A percentile compares a stretch with the other conserved stretches of the same genome.
Conservation (phyloP, 768 basidiomycete genomes). For the Lactarius tabidus region DNA sequence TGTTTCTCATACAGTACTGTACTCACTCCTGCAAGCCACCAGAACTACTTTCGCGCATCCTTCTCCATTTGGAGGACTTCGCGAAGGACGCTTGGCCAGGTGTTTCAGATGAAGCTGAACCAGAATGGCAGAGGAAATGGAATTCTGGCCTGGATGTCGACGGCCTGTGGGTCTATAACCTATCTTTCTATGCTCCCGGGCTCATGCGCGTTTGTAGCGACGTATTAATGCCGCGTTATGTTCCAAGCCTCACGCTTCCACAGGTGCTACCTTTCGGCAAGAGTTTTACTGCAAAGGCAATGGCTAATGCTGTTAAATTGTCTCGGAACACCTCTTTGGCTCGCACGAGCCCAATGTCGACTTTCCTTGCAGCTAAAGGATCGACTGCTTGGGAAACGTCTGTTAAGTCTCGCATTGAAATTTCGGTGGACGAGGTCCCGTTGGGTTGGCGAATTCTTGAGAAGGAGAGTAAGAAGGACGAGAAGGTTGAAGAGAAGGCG, state of each 20-base stretch:
- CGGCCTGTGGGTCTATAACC: conserved; percentile 49
- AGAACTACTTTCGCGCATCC: conserved; percentile 54
- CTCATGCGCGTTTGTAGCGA: conserved; percentile 34
- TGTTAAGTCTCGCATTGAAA: conserved; percentile 50
- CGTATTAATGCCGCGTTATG: conserved; percentile 39
- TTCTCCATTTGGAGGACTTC: conserved; percentile 51
- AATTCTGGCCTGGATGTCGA: conserved; percentile 47
- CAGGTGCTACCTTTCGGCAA: conserved; percentile 47
- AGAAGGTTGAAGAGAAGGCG: conserved; percentile 43
- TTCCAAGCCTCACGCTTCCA: conserved; percentile 51
- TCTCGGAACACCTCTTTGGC: conserved; percentile 56
- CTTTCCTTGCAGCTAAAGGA: conserved; percentile 65
- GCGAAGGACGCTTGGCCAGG: conserved; percentile 51
- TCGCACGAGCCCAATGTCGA: conserved; percentile 61
- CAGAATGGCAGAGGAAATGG: conserved; percentile 35
- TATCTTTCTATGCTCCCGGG: conserved; percentile 5
- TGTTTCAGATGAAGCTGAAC: conserved; percentile 22
- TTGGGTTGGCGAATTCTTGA: conserved; percentile 70
- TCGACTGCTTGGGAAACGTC: conserved; percentile 73
- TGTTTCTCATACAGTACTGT: conserved; percentile 13
- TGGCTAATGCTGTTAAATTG: conserved; percentile 57
- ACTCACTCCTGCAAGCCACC: conserved; percentile 48
- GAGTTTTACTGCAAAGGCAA: conserved; percentile 54
- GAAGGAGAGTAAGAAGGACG: conserved; percentile 42
- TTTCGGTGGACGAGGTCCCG: conserved; percentile 55